Evolutionary conservation across 441 rosid species (phyloP).

Genomic region (Dalechampia spathulata): DNA sequence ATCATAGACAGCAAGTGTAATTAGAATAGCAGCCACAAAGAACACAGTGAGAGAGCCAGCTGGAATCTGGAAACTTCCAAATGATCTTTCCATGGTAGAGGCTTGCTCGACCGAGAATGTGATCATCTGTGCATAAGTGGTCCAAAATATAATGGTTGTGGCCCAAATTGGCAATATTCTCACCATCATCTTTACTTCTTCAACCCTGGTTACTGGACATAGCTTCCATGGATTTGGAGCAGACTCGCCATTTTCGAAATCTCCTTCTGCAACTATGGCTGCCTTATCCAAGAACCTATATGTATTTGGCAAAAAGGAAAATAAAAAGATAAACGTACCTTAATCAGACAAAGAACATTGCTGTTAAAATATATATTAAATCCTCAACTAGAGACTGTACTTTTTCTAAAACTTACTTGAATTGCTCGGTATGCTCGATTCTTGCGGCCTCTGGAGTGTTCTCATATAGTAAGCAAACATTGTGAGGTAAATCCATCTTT

Average conservation of each 20-base stretch:
- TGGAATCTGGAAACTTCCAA: slow-evolving; percentile 71
- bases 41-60: slow-evolving; percentile 85
- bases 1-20: slow-evolving; percentile 63
- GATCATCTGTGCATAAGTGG: slow-evolving; percentile 81
- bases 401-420: slow-evolving; percentile 32
- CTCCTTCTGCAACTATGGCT: slow-evolving; percentile 49
- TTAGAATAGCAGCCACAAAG: slow-evolving; percentile 63
- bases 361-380: too few relatives aligned
- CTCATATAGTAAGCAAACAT: slow-evolving; percentile 46
- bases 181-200: slow-evolving; percentile 84
- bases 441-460: slow-evolving; percentile 40
- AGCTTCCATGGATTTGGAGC: slow-evolving; percentile 70
- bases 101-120: slow-evolving; percentile 95
- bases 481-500: slow-evolving; percentile 38
- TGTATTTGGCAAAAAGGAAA: neutral
- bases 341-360: too few relatives aligned
- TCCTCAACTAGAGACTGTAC: neutral
- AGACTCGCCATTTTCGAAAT: slow-evolving; percentile 33
- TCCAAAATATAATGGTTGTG: slow-evolving; percentile 90
- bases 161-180: slow-evolving; percentile 85
- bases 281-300: slow-evolving; percentile 77
- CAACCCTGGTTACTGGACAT: slow-evolving; percentile 64
- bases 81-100: slow-evolving; percentile 60
- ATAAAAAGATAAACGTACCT: too few relatives aligned
- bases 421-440: slow-evolving; percentile 56